Evolutionary conservation across 225 moss, liverwort and hornwort genomes (phyloP).

Genomic region (Climacium dendroides): DNA sequence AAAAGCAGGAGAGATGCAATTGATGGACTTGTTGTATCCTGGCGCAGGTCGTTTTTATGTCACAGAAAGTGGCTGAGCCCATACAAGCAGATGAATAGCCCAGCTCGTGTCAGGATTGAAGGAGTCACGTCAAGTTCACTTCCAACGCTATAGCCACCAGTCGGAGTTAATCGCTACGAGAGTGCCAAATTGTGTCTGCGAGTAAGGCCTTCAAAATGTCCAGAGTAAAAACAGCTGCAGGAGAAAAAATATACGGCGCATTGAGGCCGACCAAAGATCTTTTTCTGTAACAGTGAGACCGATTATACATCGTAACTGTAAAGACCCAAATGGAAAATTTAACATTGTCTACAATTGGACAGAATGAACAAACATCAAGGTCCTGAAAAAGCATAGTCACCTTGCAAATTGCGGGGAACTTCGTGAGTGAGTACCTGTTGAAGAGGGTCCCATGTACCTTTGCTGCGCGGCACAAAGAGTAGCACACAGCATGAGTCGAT

Average conservation of each 20-base stretch:
- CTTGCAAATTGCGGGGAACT: not conserved
- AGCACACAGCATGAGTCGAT: not conserved
- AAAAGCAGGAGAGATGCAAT: not conserved
- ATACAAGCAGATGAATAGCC: not conserved
- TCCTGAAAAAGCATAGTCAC: not conserved
- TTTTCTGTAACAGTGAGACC: not conserved
- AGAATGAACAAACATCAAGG: not conserved
- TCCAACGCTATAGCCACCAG: not conserved
- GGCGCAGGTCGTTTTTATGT: not conserved
- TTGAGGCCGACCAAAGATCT: not conserved
- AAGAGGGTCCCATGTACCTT: not conserved
- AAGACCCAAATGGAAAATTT: not conserved
- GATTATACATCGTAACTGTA: not conserved
- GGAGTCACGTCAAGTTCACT: not conserved
- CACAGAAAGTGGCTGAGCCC: not conserved
- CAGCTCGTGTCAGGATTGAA: constrained; percentile 9
- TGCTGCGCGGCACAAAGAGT: not conserved
- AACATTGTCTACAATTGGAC: not conserved
- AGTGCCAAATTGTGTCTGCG: not conserved
- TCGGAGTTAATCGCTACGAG: not conserved
- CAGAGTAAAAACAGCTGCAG: constrained; percentile 5
- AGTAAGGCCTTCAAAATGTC: not conserved
- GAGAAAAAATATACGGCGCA: not conserved
- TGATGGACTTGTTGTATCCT: constrained; percentile 2
- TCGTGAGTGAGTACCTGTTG: not conserved